Evolutionary conservation across 192 early-diverging fungal genomes (phyloP), one percentile per base, ranked within the genome.

Genomic region (Podila epicladia): DNA sequence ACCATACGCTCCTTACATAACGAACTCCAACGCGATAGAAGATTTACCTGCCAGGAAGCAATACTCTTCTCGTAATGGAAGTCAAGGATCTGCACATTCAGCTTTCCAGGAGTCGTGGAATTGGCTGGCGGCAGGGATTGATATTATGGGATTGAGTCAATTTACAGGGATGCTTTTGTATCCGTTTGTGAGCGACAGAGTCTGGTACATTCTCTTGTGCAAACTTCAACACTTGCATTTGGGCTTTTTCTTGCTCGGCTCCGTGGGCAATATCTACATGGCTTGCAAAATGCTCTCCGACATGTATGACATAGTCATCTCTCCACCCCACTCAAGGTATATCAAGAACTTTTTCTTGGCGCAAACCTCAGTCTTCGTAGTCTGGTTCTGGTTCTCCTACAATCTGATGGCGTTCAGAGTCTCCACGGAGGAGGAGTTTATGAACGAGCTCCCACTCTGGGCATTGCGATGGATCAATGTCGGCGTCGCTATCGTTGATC

Each of bases 211-310:
- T 29, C 57, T 90, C 8, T 63, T 90, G 0, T 90, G 89, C 62
- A 62, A 71, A 20, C 64, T 87, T 4, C 85, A 88, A 57, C 89
- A 90, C 58, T 72, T 90, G 29, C 87, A 88, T 71, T 64, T 90
- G 0, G 89, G 89, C 4, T 86, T 90, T 57, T 90, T 90, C 71
- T 78, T 90, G n/a, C 64, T 90, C 5, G 89, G 89, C 3, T 85
- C 83, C 13, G 75, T 84, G 17, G 84, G 83, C 50, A 90, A 90
- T 48, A 82, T 90, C 3, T 86, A 74, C 69, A 84, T 84, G 38
- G 86, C 87, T 0, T 86, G 84, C 59, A 82, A 82, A 28, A 84
- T 90, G n/a, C 67, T 90, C 2, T 84, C 80, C 22, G 89, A 90
- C 26, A 85, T 88, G 82, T 90, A 85, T 50, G 85, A 90, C 64